Conservation (phyloP, 2,329 filamentous ascomycete genomes). For the Pseudogymnoascus sp. region DNA sequence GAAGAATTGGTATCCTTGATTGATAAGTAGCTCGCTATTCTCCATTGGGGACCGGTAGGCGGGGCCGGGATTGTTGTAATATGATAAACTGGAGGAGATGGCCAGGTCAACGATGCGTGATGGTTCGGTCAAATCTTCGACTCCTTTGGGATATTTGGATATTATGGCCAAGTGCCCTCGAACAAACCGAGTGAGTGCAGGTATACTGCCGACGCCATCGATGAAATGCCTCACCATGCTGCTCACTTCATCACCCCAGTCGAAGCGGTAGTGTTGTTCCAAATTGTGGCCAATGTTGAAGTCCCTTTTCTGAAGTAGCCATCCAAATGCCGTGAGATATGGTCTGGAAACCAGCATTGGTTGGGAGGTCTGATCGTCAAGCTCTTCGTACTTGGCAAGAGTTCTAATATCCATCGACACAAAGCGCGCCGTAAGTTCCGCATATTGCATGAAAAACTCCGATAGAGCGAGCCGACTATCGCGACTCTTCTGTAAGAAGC, state of each 20-base stretch:
- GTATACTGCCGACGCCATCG: conserved; percentile 36
- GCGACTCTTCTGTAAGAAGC: conserved; percentile 22
- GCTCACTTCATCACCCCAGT: conserved; percentile 26
- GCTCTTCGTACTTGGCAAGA: conserved; percentile 23
- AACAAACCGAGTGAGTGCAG: conserved; percentile 37
- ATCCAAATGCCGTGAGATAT: conserved; percentile 41
- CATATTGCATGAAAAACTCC: conserved; percentile 29
- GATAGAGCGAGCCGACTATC: conserved; percentile 21
- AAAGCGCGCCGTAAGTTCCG: conserved; percentile 46
- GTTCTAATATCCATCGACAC: conserved; percentile 41
- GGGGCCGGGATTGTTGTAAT: conserved; percentile 16
- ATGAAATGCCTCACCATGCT: conserved; percentile 23
- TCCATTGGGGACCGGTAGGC: conserved; percentile 19
- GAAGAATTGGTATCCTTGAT: conserved; percentile 39
- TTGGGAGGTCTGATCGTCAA: conserved; percentile 27
- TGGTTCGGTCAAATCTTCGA: conserved; percentile 25
- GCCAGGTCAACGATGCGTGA: conserved; percentile 21
- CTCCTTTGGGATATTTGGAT: conserved; percentile 40
- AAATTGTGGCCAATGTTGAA: conserved; percentile 28
- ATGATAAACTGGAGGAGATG: conserved; percentile 16
- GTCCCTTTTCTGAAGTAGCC: conserved; percentile 32
- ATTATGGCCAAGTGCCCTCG: conserved; percentile 35
- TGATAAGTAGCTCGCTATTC: conserved; percentile 31
- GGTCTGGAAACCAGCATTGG: conserved; percentile 36
- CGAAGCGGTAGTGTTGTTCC: conserved; percentile 35